phyloP scores from a whole-genome alignment of 192 early-diverging fungal species.

The Backusella sp. region DNA sequence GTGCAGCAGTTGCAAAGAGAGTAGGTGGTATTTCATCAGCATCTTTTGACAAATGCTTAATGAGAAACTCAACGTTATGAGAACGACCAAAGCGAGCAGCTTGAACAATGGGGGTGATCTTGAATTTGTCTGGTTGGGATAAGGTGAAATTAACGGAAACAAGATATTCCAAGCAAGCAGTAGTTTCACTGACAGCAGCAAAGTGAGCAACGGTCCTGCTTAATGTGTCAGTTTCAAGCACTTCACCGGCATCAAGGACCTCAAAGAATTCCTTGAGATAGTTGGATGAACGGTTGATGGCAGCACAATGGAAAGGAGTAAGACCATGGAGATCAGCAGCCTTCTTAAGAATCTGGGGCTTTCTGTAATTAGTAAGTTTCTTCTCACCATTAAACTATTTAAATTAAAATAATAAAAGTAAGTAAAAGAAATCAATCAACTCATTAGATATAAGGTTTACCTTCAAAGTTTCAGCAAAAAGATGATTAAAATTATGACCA shows the following conservation, averaged over 20 bases:
- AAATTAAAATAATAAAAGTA: slow-evolving; percentile 12
- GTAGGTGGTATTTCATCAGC: slow-evolving; percentile 1
- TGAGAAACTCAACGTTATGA: slow-evolving; percentile 27
- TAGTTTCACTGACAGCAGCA: slow-evolving; percentile 45
- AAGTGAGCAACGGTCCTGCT: slow-evolving; percentile 48
- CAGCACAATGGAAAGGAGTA: slow-evolving; percentile 48
- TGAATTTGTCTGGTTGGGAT: slow-evolving; percentile 29
- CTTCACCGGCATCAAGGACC: slow-evolving; percentile 29
- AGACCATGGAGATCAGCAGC: slow-evolving; percentile 28
- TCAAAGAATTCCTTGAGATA: slow-evolving; percentile 38
- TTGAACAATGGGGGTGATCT: slow-evolving; percentile 45
- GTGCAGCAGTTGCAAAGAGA: slow-evolving; percentile 39
- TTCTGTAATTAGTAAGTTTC: slow-evolving; percentile 12
- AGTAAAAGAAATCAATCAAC: neutral
- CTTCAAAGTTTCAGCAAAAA: slow-evolving; percentile 23
- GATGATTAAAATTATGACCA: slow-evolving; percentile 19
- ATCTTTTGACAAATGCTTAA: slow-evolving; percentile 33
- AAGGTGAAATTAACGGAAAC: slow-evolving; percentile 34
- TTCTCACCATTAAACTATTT: slow-evolving; percentile 14
- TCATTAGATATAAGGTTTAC: slow-evolving; percentile 4
- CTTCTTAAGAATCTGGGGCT: slow-evolving; percentile 40
- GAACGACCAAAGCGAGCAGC: slow-evolving; percentile 50
- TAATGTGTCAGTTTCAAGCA: slow-evolving; percentile 38
- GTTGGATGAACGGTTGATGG: slow-evolving; percentile 41
- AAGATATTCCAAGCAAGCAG: slow-evolving; percentile 45